Evolutionary conservation across 2,329 filamentous ascomycete species (phyloP).

Genomic region (Elsinoe australis): DNA sequence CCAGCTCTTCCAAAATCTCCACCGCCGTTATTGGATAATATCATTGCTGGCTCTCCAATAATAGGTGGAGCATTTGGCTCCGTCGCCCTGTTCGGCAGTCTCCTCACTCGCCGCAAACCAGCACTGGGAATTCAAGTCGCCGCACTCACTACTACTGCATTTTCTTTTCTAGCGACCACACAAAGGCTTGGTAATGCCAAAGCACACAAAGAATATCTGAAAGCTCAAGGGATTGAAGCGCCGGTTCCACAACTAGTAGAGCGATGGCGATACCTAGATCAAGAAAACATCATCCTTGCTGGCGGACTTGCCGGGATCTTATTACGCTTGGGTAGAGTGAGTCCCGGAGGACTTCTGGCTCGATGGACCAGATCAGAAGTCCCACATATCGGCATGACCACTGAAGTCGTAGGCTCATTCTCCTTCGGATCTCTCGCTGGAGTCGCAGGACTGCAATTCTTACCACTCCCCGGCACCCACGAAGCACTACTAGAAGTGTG

Average conservation of each 20-base stretch:
- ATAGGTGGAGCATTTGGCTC: slow-evolving; percentile 16
- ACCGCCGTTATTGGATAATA: slow-evolving; percentile 8
- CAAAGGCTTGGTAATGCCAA: slow-evolving; percentile 3
- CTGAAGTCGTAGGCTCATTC: slow-evolving; percentile 14
- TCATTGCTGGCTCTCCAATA: slow-evolving; percentile 11
- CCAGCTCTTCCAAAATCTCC: slow-evolving; percentile 17
- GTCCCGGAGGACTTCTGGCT: slow-evolving; percentile 15
- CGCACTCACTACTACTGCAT: slow-evolving; percentile 8
- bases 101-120: slow-evolving; percentile 15
- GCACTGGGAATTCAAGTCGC: slow-evolving; percentile 13
- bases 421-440: slow-evolving; percentile 16
- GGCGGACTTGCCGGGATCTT: slow-evolving; percentile 15
- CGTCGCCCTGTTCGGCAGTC: background rate
- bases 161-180: background rate
- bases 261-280: slow-evolving; percentile 17
- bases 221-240: slow-evolving; percentile 17
- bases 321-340: slow-evolving; percentile 3
- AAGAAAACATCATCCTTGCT: slow-evolving; percentile 18
- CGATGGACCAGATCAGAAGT: slow-evolving; percentile 16
- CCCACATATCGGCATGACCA: background rate
- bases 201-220: slow-evolving; percentile 17
- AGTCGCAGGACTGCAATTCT: background rate
- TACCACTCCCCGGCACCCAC: background rate
- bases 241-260: slow-evolving; percentile 17
- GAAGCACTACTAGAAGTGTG: background rate